A percentile compares a stretch with the other conserved stretches of the same genome.
Conservation (phyloP, 1,139 yeast genomes). For the Hyphopichia buzzinii region DNA sequence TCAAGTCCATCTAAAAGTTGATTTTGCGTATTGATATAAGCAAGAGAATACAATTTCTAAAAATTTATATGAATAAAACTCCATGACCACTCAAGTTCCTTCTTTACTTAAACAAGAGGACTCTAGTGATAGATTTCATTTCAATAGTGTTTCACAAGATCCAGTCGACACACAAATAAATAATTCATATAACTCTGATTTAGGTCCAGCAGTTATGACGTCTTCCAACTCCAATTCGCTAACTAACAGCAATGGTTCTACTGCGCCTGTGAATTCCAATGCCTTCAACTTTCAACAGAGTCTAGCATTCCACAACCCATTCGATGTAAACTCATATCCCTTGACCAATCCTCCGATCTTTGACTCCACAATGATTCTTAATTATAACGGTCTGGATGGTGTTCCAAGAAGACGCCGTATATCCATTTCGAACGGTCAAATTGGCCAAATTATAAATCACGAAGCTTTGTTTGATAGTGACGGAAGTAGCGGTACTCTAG, state of each 20-base stretch:
- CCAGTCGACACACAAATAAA: not conserved
- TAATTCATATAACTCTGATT: not conserved
- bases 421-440: constrained; percentile 78
- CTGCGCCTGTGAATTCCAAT: not conserved
- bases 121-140: not conserved
- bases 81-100: not conserved
- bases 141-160: not conserved
- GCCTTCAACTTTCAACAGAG: constrained; percentile 1
- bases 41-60: too few relatives aligned
- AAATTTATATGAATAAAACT: too few relatives aligned
- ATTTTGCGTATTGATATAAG: too few relatives aligned
- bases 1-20: too few relatives aligned
- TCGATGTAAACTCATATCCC: constrained; percentile 51
- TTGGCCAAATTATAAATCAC: constrained; percentile 61
- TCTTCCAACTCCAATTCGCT: not conserved
- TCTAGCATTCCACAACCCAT: constrained; percentile 27
- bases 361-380: constrained; percentile 50
- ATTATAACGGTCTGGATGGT: constrained; percentile 39
- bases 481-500: constrained; percentile 10
- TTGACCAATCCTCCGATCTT: constrained; percentile 65
- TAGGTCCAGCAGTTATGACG: not conserved
- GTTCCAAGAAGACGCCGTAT: constrained; percentile 56
- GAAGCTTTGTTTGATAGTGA: constrained; percentile 39
- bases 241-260: not conserved
- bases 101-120: not conserved